Conservation (phyloP, 1,284 basidiomycete species). For the Flammula alnicola region DNA sequence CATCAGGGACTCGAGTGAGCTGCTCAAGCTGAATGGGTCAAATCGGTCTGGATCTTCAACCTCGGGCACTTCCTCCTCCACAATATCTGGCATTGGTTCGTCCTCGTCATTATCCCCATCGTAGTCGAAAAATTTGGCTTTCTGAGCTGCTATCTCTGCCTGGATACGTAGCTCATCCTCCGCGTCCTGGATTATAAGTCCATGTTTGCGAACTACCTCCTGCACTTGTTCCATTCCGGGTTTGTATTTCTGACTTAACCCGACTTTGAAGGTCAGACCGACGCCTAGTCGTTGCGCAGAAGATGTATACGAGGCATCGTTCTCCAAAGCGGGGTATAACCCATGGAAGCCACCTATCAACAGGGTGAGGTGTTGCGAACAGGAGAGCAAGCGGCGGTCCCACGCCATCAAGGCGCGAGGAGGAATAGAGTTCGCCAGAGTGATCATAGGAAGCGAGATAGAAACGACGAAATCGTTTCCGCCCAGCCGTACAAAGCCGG, state of each 20-base stretch:
- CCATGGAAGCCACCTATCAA: slow-evolving; percentile 58
- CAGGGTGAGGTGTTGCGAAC: slow-evolving; percentile 57
- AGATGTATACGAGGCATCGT: slow-evolving; percentile 41
- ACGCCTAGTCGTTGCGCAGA: slow-evolving; percentile 36
- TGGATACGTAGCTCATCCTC: slow-evolving; percentile 44
- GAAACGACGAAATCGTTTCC: slow-evolving; percentile 54
- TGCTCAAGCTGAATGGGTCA: slow-evolving; percentile 61
- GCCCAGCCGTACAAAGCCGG: slow-evolving; percentile 54
- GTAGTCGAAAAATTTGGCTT: slow-evolving; percentile 33
- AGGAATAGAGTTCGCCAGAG: slow-evolving; percentile 50
- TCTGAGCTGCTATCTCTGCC: slow-evolving; percentile 34
- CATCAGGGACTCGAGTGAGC: slow-evolving; percentile 59
- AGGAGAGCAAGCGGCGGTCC: slow-evolving; percentile 60
- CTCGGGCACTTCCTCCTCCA: slow-evolving; percentile 33
- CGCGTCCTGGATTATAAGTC: slow-evolving; percentile 45
- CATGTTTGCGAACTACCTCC: slow-evolving; percentile 52
- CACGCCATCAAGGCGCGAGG: slow-evolving; percentile 64
- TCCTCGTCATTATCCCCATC: slow-evolving; percentile 29
- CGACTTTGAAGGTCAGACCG: slow-evolving; percentile 56
- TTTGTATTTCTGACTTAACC: slow-evolving; percentile 58
- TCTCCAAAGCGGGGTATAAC: slow-evolving; percentile 51
- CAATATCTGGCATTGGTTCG: slow-evolving; percentile 19
- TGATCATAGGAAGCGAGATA: slow-evolving; percentile 55
- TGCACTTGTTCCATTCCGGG: slow-evolving; percentile 50
- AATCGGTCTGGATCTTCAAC: slow-evolving; percentile 46